Percentiles rank a stretch among this genome's conserved stretches.
These are phyloP conservation scores for Mortierella sp. DNA, from an alignment of 371 early-diverging fungal species.

Conservation along the genomic window DNA sequence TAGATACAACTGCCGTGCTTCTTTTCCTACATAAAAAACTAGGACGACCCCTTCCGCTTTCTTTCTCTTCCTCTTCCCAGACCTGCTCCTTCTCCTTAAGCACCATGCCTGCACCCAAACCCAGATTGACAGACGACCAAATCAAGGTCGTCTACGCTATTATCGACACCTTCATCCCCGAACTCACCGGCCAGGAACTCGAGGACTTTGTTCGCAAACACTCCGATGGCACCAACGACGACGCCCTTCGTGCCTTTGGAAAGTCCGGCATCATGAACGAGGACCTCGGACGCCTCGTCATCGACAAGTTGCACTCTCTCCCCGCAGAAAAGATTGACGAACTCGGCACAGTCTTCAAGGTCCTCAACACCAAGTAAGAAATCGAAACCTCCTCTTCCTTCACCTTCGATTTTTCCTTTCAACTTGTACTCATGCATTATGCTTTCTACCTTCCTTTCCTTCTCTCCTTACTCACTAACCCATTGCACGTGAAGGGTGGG, in stretches of 20 bases:
- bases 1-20: neutral
- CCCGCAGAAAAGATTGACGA: conserved; percentile 55
- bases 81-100: neutral
- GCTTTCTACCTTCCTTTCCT: neutral
- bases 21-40: neutral
- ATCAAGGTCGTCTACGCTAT: conserved; percentile 60
- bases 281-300: conserved; percentile 25
- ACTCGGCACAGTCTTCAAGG: conserved; percentile 49
- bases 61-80: neutral
- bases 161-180: conserved; percentile 64
- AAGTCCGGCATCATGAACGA: conserved; percentile 44
- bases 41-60: neutral
- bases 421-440: neutral
- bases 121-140: conserved; percentile 58
- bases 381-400: no score
- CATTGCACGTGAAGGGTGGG: conserved; percentile 58
- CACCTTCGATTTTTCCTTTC: neutral
- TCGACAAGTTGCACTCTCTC: conserved; percentile 33
- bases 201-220: conserved; percentile 45
- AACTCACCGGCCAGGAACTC: conserved; percentile 55
- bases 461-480: neutral
- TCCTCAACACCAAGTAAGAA: conserved; percentile 53
- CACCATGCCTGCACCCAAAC: conserved; percentile 29
- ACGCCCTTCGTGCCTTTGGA: conserved; percentile 42
- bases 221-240: conserved; percentile 54